Conservation (phyloP, 2,329 filamentous ascomycete species). For the Colletotrichum sp. region DNA sequence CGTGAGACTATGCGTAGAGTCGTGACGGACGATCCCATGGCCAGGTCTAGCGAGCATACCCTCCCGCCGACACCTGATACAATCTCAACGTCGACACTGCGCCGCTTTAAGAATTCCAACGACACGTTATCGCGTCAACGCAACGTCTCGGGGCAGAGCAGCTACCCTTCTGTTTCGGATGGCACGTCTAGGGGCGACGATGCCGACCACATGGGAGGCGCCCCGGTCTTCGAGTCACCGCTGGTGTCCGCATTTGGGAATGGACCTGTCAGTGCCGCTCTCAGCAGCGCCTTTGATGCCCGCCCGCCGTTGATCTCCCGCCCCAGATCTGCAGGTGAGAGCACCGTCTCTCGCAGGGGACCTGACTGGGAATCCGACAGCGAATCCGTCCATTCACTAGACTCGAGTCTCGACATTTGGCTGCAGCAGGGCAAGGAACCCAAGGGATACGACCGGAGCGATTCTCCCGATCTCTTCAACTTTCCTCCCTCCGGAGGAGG, state of each 20-base stretch:
- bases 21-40: slow-evolving; percentile 48
- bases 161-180: slow-evolving; percentile 34
- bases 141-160: slow-evolving; percentile 31
- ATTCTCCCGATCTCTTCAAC: slow-evolving; percentile 59
- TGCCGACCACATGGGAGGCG: slow-evolving; percentile 19
- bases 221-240: slow-evolving; percentile 28
- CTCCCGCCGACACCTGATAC: slow-evolving; percentile 66
- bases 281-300: slow-evolving; percentile 28
- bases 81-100: slow-evolving; percentile 60
- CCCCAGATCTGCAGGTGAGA: slow-evolving; percentile 53
- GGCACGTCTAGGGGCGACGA: slow-evolving; percentile 23
- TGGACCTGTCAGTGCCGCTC: slow-evolving; percentile 22
- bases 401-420: slow-evolving; percentile 63
- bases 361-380: slow-evolving; percentile 52
- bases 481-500: slow-evolving; percentile 49
- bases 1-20: slow-evolving; percentile 53
- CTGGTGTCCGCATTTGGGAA: slow-evolving; percentile 36
- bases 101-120: slow-evolving; percentile 54
- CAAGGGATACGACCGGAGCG: slow-evolving; percentile 32
- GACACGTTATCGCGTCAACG: slow-evolving; percentile 48
- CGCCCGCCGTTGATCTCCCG: slow-evolving; percentile 38
- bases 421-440: slow-evolving; percentile 52
- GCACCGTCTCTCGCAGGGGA: slow-evolving; percentile 43
- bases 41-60: slow-evolving; percentile 46
- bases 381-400: slow-evolving; percentile 45